Conservation (phyloP, 306 rosid genomes). For the Crotalaria pallida region DNA sequence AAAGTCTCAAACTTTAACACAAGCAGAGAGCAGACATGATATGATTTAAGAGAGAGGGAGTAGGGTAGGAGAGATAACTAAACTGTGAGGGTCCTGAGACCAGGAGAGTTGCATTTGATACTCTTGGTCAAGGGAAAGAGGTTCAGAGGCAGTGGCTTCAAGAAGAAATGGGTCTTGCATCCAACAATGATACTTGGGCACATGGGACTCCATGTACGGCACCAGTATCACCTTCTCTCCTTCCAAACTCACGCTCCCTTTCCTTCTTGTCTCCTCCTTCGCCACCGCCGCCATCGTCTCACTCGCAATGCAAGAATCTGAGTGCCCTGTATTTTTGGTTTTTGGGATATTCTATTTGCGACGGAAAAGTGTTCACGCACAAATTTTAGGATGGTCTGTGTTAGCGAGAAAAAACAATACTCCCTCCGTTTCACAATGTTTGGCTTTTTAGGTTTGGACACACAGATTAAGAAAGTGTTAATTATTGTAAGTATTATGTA, state of each 20-base stretch:
- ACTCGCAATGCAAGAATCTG: too few relatives aligned
- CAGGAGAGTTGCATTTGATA: conserved; percentile 86
- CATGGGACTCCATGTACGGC: conserved; percentile 80
- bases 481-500: too few relatives aligned
- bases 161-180: conserved; percentile 81
- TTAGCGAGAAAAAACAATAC: too few relatives aligned
- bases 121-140: conserved; percentile 75
- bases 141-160: conserved; percentile 84
- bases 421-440: too few relatives aligned
- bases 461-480: too few relatives aligned
- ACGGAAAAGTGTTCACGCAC: too few relatives aligned
- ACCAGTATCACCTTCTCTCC: conserved; percentile 68
- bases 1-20: neutral
- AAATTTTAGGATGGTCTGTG: too few relatives aligned
- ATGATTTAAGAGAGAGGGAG: conserved; percentile 15
- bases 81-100: conserved; percentile 73
- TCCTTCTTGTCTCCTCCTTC: conserved; percentile 32
- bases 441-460: too few relatives aligned
- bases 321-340: too few relatives aligned
- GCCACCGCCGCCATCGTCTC: too few relatives aligned
- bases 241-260: conserved; percentile 53
- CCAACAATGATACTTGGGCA: conserved; percentile 77
- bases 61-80: conserved; percentile 42
- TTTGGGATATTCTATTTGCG: too few relatives aligned
- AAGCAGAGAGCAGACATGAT: neutral